These are phyloP conservation scores for Gynochthodes officinalis DNA, from an alignment of 257 asterid species.

Conservation along the genomic window DNA sequence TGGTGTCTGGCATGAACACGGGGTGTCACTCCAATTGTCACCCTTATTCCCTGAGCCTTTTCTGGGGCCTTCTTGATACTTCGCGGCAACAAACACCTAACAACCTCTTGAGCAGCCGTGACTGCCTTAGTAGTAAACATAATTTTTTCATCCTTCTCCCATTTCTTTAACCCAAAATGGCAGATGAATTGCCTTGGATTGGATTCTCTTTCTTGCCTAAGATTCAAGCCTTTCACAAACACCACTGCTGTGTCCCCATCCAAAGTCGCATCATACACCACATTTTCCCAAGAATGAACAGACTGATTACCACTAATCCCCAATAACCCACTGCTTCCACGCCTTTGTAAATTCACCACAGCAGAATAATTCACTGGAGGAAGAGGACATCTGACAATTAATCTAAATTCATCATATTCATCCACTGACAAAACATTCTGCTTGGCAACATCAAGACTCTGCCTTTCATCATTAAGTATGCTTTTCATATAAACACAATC, in stretches of 20 bases:
- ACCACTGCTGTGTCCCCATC: conserved; percentile 66
- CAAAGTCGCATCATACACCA: conserved; percentile 66
- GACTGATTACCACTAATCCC: conserved; percentile 33
- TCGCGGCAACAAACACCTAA: conserved; percentile 69
- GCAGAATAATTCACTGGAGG: conserved; percentile 55
- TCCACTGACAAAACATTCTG: conserved; percentile 52
- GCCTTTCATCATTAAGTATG: conserved; percentile 3
- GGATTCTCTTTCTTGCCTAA: conserved; percentile 60
- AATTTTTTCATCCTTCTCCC: conserved; percentile 27
- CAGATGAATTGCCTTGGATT: conserved; percentile 69
- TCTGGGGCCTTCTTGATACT: conserved; percentile 37
- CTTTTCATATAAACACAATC: conserved; percentile 53
- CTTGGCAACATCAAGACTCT: conserved; percentile 24
- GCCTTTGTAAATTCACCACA: conserved; percentile 38
- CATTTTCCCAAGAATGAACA: conserved; percentile 59
- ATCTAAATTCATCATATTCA: conserved; percentile 64
- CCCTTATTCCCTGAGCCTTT: conserved; percentile 50
- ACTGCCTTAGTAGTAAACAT: conserved; percentile 58
- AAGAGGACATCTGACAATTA: conserved; percentile 68
- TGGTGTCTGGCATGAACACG: conserved; percentile 25
- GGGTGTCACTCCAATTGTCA: conserved; percentile 51
- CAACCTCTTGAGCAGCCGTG: conserved; percentile 88
- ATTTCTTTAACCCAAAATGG: conserved; percentile 59
- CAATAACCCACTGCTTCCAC: conserved; percentile 24
- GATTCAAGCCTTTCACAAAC: conserved; percentile 89